Conservation (phyloP, 2,329 filamentous ascomycete species). For the Colletotrichum tofieldiae region DNA sequence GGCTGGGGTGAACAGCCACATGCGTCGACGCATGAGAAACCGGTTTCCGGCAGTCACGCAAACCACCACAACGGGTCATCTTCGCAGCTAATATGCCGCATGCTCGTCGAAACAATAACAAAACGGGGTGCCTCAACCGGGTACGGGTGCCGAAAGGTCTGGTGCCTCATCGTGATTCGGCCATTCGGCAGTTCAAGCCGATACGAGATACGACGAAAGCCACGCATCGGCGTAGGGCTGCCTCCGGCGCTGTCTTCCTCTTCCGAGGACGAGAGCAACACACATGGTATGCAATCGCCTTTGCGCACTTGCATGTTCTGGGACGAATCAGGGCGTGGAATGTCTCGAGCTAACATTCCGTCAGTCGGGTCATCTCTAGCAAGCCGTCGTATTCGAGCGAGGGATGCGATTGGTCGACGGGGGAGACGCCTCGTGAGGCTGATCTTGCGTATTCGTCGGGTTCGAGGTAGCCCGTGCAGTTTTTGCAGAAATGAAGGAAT, state of each 20-base stretch:
- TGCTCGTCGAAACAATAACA: background rate
- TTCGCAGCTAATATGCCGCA: too few relatives aligned
- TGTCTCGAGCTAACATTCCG: background rate
- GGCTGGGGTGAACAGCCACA: background rate
- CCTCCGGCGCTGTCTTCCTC: background rate
- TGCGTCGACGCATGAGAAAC: background rate
- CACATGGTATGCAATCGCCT: background rate
- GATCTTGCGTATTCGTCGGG: constrained; percentile 46
- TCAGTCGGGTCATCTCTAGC: constrained; percentile 34
- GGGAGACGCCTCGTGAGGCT: constrained; percentile 2
- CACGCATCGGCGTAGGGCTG: background rate
- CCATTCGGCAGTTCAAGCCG: background rate
- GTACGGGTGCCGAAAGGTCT: background rate
- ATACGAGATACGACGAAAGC: constrained; percentile 16
- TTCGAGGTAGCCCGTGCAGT: background rate
- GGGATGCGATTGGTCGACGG: constrained; percentile 28
- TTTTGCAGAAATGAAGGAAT: background rate
- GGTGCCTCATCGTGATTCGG: background rate
- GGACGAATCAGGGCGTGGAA: background rate
- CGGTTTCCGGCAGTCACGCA: background rate
- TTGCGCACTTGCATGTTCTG: background rate
- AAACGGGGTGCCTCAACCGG: background rate
- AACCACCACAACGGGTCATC: background rate
- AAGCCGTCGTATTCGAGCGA: constrained; percentile 29
- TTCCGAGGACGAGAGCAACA: background rate